Evolutionary conservation across 2,329 filamentous ascomycete species (phyloP).

Genomic region (Diaporthe citri): DNA sequence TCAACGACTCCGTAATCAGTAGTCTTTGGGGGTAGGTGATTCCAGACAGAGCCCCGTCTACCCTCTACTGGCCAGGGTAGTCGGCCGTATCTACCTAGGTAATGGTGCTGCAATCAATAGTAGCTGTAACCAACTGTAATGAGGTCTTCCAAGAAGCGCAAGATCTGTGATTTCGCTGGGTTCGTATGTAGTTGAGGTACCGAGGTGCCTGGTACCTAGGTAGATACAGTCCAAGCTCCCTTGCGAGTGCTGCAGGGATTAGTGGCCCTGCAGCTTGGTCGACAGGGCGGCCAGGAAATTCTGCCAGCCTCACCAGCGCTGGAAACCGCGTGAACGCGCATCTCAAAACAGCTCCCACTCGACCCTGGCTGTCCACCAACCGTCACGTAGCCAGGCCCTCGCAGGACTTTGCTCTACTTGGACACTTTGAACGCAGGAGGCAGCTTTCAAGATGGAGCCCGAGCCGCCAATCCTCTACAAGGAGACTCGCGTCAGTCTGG

Average conservation of each 20-base stretch:
- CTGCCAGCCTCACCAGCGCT: conserved; percentile 42
- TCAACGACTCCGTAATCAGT: no score
- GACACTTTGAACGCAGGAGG: conserved; percentile 33
- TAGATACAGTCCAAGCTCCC: background rate
- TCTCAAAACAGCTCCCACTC: conserved; percentile 20
- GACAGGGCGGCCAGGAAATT: conserved; percentile 44
- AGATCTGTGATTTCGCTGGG: background rate
- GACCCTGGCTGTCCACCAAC: conserved; percentile 24
- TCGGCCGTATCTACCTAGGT: background rate
- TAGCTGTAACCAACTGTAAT: background rate
- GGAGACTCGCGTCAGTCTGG: conserved; percentile 87
- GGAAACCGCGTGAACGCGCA: conserved; percentile 12
- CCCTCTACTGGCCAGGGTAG: background rate
- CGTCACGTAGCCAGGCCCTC: conserved; percentile 4
- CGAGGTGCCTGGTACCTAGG: background rate
- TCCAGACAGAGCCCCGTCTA: background rate
- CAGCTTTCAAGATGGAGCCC: conserved; percentile 66
- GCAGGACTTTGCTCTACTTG: background rate
- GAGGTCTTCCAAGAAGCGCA: background rate
- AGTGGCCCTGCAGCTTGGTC: background rate
- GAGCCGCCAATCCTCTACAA: conserved; percentile 80
- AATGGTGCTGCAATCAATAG: background rate
- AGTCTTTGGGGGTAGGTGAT: background rate
- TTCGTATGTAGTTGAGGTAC: background rate
- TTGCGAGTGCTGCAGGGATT: conserved; percentile 13